These are phyloP conservation scores for Rhodotorula sp. DNA, from an alignment of 1,284 basidiomycete genomes.

Conservation along the genomic window DNA sequence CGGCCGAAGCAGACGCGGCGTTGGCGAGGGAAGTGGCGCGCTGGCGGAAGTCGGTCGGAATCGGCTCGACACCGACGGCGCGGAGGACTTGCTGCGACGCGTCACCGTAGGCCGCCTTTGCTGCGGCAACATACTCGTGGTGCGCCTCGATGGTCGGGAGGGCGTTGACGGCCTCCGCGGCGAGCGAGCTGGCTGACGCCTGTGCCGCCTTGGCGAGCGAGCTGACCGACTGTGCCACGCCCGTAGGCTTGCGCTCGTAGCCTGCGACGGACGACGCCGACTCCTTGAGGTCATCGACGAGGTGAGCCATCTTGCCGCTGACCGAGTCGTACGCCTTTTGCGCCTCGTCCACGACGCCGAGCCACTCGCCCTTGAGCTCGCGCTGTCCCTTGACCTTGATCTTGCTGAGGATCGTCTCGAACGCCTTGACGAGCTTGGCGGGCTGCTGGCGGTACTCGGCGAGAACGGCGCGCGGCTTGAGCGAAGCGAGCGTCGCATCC, in stretches of 20 bases:
- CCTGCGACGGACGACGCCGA: constrained; percentile 36
- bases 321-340: constrained; percentile 40
- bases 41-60: constrained; percentile 26
- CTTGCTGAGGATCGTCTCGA: constrained; percentile 30
- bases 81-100: constrained; percentile 27
- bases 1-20: constrained; percentile 15
- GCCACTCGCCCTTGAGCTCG: constrained; percentile 43
- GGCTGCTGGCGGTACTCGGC: constrained; percentile 28
- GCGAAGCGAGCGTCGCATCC: constrained; percentile 30
- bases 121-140: constrained; percentile 12
- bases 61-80: constrained; percentile 19
- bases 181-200: constrained; percentile 29
- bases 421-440: constrained; percentile 26
- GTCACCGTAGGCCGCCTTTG: constrained; percentile 14
- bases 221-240: constrained; percentile 31
- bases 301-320: constrained; percentile 26
- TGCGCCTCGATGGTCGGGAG: constrained; percentile 21
- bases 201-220: constrained; percentile 30
- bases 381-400: constrained; percentile 36
- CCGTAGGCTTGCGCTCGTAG: constrained; percentile 33
- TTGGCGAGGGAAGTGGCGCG: constrained; percentile 22
- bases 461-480: constrained; percentile 29
- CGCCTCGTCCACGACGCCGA: constrained; percentile 37
- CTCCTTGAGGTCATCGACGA: constrained; percentile 25
- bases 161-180: constrained; percentile 5